Percentiles rank a stretch among this genome's conserved stretches.
These are phyloP conservation scores for Dactylis glomerata DNA, from an alignment of 176 grass and related monocot genomes.

Conservation along the genomic window DNA sequence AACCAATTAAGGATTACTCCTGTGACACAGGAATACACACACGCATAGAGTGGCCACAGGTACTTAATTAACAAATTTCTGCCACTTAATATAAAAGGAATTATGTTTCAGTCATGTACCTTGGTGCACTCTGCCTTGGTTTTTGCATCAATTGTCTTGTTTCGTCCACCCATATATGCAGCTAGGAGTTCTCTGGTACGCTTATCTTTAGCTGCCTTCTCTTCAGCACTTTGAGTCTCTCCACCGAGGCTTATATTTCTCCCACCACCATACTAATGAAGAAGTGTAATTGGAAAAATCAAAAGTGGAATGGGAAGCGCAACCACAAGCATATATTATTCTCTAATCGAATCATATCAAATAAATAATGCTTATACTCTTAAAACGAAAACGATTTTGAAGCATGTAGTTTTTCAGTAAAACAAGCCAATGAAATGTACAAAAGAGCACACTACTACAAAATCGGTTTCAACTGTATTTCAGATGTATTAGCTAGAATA, in stretches of 20 bases:
- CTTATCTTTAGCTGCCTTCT: conserved; percentile 54
- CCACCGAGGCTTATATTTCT: conserved; percentile 62
- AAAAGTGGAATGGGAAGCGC: neutral
- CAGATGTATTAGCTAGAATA: neutral
- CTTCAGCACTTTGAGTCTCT: conserved; percentile 48
- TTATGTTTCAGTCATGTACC: conserved; percentile 39
- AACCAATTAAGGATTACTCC: neutral
- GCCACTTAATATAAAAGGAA: neutral
- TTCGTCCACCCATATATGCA: conserved; percentile 53
- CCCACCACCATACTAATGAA: conserved; percentile 66
- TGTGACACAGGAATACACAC: neutral
- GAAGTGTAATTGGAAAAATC: conserved; percentile 23
- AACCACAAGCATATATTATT: neutral
- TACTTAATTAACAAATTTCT: conserved; percentile 4
- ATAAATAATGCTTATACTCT: neutral
- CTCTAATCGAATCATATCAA: neutral
- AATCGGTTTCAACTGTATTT: neutral
- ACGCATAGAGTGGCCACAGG: neutral
- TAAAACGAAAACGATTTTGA: neutral
- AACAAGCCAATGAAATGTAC: conserved; percentile 5
- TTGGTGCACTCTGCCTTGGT: conserved; percentile 52
- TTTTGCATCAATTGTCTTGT: conserved; percentile 48
- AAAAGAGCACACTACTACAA: neutral
- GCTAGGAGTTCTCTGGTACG: conserved; percentile 51
- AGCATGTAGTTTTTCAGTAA: neutral